Evolutionary conservation across 2,329 filamentous ascomycete genomes (phyloP), one percentile per base, ranked within the genome.

Genomic region (Knoxdaviesia capensis): DNA sequence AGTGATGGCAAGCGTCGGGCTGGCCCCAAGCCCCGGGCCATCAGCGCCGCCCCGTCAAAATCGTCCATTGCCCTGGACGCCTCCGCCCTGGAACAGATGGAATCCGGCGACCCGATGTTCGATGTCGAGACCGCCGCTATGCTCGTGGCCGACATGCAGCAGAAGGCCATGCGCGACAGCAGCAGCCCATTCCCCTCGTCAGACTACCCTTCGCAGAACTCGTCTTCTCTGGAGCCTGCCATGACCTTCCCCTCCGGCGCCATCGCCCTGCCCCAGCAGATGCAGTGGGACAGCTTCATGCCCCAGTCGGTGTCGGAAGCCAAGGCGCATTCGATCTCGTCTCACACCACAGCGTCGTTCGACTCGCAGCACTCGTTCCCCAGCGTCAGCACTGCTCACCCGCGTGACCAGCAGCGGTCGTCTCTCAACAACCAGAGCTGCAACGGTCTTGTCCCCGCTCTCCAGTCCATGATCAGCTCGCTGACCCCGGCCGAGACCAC

Each of bases 71-170:
- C 79, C 48, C 74, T 94, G 51, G 90, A 96, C 56, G 77, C 85
- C 40, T 77, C 84, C 39, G 80, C 84, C 43, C 66, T 94, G 52
- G 87, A 94, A 63, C 86, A 94, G 61, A 86, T 96, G 55, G 86
- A 94, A 61, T 82, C 80, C 62, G 83, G 78, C 58, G 88, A 94
- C 59, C 80, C 79, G 58, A 80, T 88, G 62, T 87, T 94, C 56
- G 90, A 94, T 59, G 81, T 94, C 55, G 88, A 98, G 69, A 86
- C 88, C 53, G 90, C 90, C 51, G 90, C 90, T 51, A 94, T 96
- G 85, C 75, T 98, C 59, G 92, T 98, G 66, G 90, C 88, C 57
- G 87, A 96, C 64, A 80, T 96, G 57, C 88, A 94, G 64, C 86
- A 94, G 67, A 94, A 94, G 68, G 76, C 76, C 52, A 84, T 75